Conservation (phyloP, 2,329 filamentous ascomycete genomes). For the Colletotrichum zoysiae region DNA sequence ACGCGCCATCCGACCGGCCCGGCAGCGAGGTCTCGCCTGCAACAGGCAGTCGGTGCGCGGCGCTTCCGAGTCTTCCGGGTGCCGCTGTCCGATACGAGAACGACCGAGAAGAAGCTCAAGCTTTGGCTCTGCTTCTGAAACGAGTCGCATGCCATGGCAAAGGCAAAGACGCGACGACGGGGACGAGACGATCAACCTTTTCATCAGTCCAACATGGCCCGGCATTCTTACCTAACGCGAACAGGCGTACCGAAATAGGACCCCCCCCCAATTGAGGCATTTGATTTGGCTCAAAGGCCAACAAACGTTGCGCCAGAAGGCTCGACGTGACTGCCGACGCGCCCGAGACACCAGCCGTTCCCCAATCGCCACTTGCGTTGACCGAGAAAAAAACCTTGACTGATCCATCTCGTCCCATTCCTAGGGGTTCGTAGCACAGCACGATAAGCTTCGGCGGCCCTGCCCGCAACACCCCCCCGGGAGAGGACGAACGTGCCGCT, state of each 20-base stretch:
- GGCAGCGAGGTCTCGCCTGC: background rate
- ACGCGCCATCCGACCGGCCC: constrained; percentile 9
- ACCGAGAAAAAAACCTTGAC: constrained; percentile 21
- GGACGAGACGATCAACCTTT: constrained; percentile 20
- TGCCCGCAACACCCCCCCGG: constrained; percentile 15
- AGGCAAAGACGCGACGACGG: constrained; percentile 8
- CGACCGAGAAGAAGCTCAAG: constrained; percentile 32
- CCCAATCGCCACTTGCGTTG: constrained; percentile 18
- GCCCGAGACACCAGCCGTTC: constrained; percentile 2
- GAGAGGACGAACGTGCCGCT: constrained; percentile 17
- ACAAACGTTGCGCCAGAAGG: background rate
- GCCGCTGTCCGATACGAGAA: constrained; percentile 2
- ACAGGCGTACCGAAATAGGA: background rate
- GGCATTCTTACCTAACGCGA: constrained; percentile 7
- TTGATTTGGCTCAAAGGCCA: background rate
- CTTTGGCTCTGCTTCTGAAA: constrained; percentile 35
- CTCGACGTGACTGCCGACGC: background rate
- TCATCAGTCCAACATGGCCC: constrained; percentile 20
- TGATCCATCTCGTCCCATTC: constrained; percentile 17
- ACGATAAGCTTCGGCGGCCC: constrained; percentile 30
- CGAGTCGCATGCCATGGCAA: constrained; percentile 3
- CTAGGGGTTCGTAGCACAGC: constrained; percentile 13
- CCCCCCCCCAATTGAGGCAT: background rate
- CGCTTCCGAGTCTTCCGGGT: constrained; percentile 15
- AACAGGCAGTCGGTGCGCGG: background rate